A percentile compares a stretch with the other conserved stretches of the same genome.
phyloP scores from a whole-genome alignment of 192 early-diverging fungal genomes.

The Ramicandelaber brevisporus region DNA sequence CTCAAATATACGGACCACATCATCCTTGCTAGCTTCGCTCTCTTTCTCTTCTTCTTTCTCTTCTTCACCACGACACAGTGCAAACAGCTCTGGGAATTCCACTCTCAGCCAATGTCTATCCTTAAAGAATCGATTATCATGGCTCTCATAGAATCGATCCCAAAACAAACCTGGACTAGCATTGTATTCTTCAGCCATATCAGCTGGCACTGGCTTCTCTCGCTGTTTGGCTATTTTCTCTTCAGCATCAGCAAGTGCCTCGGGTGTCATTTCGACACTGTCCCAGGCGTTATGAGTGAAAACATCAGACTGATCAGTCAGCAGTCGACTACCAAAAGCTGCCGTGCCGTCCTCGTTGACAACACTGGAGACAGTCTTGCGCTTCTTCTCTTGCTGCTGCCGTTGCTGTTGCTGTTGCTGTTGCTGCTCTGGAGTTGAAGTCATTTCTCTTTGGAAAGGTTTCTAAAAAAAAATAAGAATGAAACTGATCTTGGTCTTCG shows the following conservation, averaged over 20 bases:
- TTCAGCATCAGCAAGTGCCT: constrained; percentile 53
- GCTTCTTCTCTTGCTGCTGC: not conserved
- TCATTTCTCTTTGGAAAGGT: too few relatives aligned
- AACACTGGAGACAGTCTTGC: too few relatives aligned
- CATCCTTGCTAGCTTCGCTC: not conserved
- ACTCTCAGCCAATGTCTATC: constrained; percentile 85
- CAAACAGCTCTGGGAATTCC: constrained; percentile 77
- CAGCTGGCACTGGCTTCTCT: constrained; percentile 28
- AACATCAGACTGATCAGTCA: constrained; percentile 47
- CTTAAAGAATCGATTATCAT: constrained; percentile 79
- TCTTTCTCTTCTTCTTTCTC: not conserved
- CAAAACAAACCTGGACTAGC: constrained; percentile 27
- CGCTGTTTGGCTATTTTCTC: constrained; percentile 49
- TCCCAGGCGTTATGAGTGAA: constrained; percentile 94
- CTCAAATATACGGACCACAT: constrained; percentile 32
- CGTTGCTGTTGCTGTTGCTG: not conserved
- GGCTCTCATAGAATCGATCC: constrained; percentile 53
- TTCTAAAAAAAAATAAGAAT: too few relatives aligned
- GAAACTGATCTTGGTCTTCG: too few relatives aligned
- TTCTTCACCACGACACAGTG: constrained; percentile 5
- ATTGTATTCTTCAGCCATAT: constrained; percentile 18
- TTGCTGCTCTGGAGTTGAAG: too few relatives aligned
- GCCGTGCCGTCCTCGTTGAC: too few relatives aligned
- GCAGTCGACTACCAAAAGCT: constrained; percentile 62
- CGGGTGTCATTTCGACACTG: constrained; percentile 71